Evolutionary conservation across 805 yeast genomes (phyloP).

Genomic region (Wickerhamiella musiphila): DNA sequence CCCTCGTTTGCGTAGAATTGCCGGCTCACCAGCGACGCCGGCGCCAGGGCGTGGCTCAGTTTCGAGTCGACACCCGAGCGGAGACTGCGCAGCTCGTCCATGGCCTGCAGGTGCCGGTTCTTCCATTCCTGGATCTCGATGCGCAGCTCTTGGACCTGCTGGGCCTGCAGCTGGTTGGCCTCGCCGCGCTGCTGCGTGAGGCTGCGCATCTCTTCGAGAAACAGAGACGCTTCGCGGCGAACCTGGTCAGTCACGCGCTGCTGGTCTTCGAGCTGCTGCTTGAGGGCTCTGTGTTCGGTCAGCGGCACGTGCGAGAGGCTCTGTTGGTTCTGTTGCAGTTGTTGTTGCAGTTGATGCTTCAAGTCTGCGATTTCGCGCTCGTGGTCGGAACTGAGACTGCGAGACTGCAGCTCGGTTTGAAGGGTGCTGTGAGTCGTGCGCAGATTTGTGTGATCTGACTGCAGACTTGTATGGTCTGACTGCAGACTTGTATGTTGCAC

Average conservation of each 20-base stretch:
- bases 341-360: too few species aligned
- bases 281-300: conserved; percentile 7
- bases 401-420: too few species aligned
- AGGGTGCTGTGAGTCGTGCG: too few species aligned
- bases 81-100: conserved; percentile 16
- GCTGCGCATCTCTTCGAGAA: conserved; percentile 24
- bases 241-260: conserved; percentile 22
- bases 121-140: conserved; percentile 24
- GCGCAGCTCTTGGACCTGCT: conserved; percentile 17
- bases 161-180: conserved; percentile 11
- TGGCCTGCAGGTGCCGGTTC: conserved; percentile 16
- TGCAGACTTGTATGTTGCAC: too few species aligned
- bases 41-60: background rate
- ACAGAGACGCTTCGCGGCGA: conserved; percentile 22
- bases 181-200: conserved; percentile 16
- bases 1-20: conserved; percentile 14
- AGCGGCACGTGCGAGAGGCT: too few species aligned
- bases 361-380: too few species aligned
- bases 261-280: conserved; percentile 13
- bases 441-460: too few species aligned
- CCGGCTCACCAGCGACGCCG: background rate
- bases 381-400: too few species aligned
- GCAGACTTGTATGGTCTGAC: too few species aligned
- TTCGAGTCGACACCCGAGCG: conserved; percentile 6
- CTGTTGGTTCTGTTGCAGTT: too few species aligned